Evolutionary conservation across 2,329 filamentous ascomycete genomes (phyloP).

Genomic region (Fusarium haematococcum): DNA sequence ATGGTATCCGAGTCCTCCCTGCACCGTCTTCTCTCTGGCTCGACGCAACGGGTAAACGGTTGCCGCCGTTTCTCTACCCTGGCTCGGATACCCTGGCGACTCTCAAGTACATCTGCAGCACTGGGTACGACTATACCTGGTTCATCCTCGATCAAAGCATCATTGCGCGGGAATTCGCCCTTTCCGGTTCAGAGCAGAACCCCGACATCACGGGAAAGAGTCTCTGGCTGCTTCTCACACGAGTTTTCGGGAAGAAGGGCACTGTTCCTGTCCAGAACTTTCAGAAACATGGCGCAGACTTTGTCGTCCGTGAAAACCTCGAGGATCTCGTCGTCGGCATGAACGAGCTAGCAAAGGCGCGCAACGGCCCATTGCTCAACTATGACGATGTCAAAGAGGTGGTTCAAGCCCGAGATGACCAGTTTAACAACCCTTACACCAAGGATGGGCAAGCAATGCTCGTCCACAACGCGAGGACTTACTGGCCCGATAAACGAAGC

Average conservation of each 20-base stretch:
- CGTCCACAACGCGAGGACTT: conserved; percentile 66
- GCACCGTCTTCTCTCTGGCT: conserved; percentile 73
- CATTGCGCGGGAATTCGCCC: conserved; percentile 70
- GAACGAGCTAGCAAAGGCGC: conserved; percentile 65
- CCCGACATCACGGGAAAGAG: conserved; percentile 70
- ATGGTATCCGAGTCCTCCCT: conserved; percentile 71
- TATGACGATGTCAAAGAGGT: conserved; percentile 57
- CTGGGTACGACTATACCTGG: conserved; percentile 73
- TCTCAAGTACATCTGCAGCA: conserved; percentile 69
- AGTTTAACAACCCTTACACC: conserved; percentile 67
- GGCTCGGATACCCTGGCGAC: conserved; percentile 69
- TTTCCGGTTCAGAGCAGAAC: conserved; percentile 74
- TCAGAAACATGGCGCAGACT: conserved; percentile 68
- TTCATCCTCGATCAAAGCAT: conserved; percentile 70
- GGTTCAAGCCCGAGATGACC: conserved; percentile 65
- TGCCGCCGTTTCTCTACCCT: conserved; percentile 68
- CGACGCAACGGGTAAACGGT: conserved; percentile 68
- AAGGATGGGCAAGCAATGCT: conserved; percentile 74
- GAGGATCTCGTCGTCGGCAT: conserved; percentile 67
- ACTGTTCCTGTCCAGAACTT: conserved; percentile 68
- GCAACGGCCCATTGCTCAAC: conserved; percentile 61
- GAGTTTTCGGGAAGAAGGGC: conserved; percentile 64
- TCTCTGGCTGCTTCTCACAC: conserved; percentile 62
- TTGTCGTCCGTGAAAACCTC: conserved; percentile 68
- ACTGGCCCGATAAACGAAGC: conserved; percentile 64